These are phyloP conservation scores for Berberis vulgaris DNA, from an alignment of 164 flowering plant species.

Conservation along the genomic window DNA sequence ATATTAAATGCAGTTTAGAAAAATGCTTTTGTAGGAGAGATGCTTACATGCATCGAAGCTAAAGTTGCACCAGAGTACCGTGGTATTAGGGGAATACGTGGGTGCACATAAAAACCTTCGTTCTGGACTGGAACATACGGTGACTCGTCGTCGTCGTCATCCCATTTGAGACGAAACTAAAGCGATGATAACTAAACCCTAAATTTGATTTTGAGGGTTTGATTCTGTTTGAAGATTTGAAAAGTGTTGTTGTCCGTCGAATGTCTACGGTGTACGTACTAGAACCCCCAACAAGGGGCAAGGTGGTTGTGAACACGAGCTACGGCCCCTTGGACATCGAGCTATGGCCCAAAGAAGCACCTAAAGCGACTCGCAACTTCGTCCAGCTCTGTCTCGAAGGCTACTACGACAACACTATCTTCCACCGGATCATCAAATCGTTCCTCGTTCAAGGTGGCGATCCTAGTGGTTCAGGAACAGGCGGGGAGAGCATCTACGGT, in stretches of 20 bases:
- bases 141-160: no score
- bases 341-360: slow-evolving; percentile 98
- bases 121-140: no score
- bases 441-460: slow-evolving; percentile 93
- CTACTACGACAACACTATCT: slow-evolving; percentile 76
- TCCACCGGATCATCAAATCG: slow-evolving; percentile 82
- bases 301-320: slow-evolving; percentile 69
- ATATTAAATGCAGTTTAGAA: no score
- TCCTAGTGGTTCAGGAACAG: slow-evolving; percentile 83
- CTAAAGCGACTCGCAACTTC: slow-evolving; percentile 86
- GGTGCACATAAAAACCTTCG: no score
- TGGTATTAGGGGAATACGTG: no score
- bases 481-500: slow-evolving; percentile 94
- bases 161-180: no score
- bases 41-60: no score
- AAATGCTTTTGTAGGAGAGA: no score
- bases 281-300: slow-evolving; percentile 96
- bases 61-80: no score
- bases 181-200: no score
- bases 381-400: slow-evolving; percentile 93
- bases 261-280: slow-evolving; percentile 83
- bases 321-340: slow-evolving; percentile 86
- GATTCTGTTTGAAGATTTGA: no score
- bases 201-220: no score
- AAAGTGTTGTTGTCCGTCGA: background rate